Conservation (phyloP, 495 filamentous ascomycete genomes). For the Aspergillus affinis region DNA sequence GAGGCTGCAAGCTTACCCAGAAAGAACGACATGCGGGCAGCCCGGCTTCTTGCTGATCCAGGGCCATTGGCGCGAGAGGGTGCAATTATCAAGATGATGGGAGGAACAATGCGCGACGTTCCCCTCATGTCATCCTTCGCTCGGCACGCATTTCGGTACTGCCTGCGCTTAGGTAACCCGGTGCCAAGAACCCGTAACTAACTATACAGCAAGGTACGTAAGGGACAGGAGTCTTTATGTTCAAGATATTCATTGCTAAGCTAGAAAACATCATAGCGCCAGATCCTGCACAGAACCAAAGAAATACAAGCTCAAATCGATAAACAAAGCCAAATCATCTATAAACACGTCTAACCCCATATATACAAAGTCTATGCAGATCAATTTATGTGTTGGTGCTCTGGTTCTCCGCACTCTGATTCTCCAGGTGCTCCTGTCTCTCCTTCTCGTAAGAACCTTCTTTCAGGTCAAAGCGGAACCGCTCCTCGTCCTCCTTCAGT, state of each 20-base stretch:
- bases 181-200: neutral
- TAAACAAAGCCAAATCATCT: neutral
- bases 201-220: too few species aligned
- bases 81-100: neutral
- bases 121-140: neutral
- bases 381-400: neutral
- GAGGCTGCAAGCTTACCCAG: conserved; percentile 17
- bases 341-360: neutral
- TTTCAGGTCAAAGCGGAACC: conserved; percentile 37
- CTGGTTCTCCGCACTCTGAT: neutral
- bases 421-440: conserved; percentile 14
- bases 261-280: neutral
- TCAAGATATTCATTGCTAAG: too few species aligned
- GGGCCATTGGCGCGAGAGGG: conserved; percentile 9
- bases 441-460: conserved; percentile 21
- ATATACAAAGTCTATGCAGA: neutral
- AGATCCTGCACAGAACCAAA: neutral
- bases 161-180: neutral
- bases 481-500: conserved; percentile 37
- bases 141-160: neutral
- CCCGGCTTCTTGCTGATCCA: conserved; percentile 10
- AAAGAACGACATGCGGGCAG: conserved; percentile 14
- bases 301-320: neutral
- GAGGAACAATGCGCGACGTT: neutral
- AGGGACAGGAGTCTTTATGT: too few species aligned